phyloP scores from a whole-genome alignment of 768 basidiomycete genomes.

The Leccinum subtestaceum region DNA sequence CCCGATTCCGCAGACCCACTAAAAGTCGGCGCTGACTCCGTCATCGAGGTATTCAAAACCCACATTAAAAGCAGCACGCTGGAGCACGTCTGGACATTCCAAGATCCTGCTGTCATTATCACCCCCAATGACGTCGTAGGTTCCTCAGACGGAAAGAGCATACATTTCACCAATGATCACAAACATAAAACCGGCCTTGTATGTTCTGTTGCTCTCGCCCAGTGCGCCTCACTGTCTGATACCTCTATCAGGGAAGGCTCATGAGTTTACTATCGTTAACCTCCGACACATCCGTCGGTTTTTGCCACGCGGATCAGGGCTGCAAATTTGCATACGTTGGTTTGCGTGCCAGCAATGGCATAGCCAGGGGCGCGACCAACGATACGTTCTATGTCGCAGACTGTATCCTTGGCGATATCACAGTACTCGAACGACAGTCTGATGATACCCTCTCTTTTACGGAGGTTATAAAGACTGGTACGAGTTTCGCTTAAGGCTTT shows the following conservation, averaged over 20 bases:
- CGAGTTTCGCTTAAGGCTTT: conserved; percentile 5
- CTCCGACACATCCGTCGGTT: conserved; percentile 51
- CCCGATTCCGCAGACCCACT: conserved; percentile 41
- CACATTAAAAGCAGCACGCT: conserved; percentile 41
- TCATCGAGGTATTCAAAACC: conserved; percentile 67
- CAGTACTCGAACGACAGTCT: conserved; percentile 53
- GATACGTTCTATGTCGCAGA: conserved; percentile 65
- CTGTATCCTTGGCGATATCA: conserved; percentile 42
- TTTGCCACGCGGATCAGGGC: conserved; percentile 57
- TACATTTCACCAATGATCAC: conserved; percentile 72
- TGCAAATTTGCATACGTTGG: conserved; percentile 58
- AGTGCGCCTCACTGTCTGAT: not conserved
- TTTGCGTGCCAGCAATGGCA: conserved; percentile 61
- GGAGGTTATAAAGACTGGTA: conserved; percentile 57
- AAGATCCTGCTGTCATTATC: conserved; percentile 46
- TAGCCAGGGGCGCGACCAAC: conserved; percentile 46
- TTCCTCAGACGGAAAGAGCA: conserved; percentile 55
- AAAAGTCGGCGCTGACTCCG: conserved; percentile 64
- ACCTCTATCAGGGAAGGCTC: conserved; percentile 18
- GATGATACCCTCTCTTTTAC: conserved; percentile 56
- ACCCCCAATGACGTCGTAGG: conserved; percentile 78
- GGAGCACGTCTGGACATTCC: conserved; percentile 55
- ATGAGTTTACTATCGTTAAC: conserved; percentile 32
- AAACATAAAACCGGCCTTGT: conserved; percentile 53
- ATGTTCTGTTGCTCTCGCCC: conserved; percentile 20